phyloP scores from a whole-genome alignment of 108 stramenopile genomes.

The Skeletonema menzelii region DNA sequence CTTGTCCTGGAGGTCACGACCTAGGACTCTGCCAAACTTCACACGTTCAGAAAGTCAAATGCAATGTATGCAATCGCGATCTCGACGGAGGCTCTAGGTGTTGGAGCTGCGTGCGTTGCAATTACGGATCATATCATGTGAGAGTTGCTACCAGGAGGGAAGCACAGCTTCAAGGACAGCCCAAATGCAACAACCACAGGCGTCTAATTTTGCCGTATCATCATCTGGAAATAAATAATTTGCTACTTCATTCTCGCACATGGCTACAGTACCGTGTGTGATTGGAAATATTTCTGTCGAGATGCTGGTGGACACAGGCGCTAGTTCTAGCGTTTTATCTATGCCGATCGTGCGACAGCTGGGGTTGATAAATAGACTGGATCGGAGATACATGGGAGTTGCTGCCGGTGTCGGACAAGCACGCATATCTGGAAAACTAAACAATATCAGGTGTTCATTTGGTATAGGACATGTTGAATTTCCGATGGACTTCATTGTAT shows the following conservation, averaged over 20 bases:
- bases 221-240: slow-evolving; percentile 4
- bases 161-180: background rate
- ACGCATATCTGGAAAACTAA: slow-evolving; percentile 56
- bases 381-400: slow-evolving; percentile 43
- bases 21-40: slow-evolving; percentile 26
- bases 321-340: slow-evolving; percentile 64
- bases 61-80: slow-evolving; percentile 27
- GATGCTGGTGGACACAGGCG: slow-evolving; percentile 79
- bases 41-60: slow-evolving; percentile 29
- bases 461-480: slow-evolving; percentile 73
- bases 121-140: slow-evolving; percentile 41
- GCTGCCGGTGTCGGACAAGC: slow-evolving; percentile 72
- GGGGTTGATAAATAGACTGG: slow-evolving; percentile 52
- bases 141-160: slow-evolving; percentile 14
- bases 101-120: slow-evolving; percentile 40
- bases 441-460: slow-evolving; percentile 50
- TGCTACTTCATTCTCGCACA: slow-evolving; percentile 31
- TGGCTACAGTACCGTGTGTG: slow-evolving; percentile 56
- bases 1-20: slow-evolving; percentile 35
- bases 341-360: slow-evolving; percentile 54
- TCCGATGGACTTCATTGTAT: slow-evolving; percentile 63
- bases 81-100: slow-evolving; percentile 16
- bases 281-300: slow-evolving; percentile 58
- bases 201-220: slow-evolving; percentile 14
- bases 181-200: background rate